Evolutionary conservation across 352 stramenopile species (phyloP).

Genomic region (Halophytophthora polymorphica): DNA sequence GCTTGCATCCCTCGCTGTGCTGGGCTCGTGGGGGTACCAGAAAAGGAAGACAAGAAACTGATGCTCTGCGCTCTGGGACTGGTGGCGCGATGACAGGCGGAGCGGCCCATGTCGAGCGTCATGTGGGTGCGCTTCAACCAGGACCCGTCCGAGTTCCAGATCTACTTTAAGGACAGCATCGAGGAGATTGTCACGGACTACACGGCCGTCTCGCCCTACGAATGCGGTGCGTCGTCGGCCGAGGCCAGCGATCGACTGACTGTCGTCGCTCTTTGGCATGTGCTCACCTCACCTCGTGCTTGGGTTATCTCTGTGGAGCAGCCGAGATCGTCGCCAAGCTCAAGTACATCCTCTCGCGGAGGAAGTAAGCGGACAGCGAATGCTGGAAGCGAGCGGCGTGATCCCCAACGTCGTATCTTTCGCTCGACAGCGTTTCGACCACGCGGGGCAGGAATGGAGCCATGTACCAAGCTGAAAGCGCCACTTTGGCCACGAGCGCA

Average conservation of each 20-base stretch:
- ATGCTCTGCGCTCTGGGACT: slow-evolving; percentile 1
- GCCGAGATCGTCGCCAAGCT: slow-evolving; percentile 88
- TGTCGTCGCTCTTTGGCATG: not conserved
- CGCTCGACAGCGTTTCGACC: not conserved
- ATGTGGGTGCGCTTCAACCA: slow-evolving; percentile 86
- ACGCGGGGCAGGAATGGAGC: not conserved
- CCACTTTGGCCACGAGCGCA: too few relatives aligned
- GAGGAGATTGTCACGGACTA: slow-evolving; percentile 89
- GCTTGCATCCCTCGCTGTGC: not conserved
- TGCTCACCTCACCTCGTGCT: slow-evolving; percentile 9
- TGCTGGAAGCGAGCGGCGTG: not conserved
- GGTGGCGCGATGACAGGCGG: slow-evolving; percentile 37
- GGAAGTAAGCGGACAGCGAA: slow-evolving; percentile 40
- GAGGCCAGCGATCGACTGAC: not conserved
- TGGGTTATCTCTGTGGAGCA: slow-evolving; percentile 22
- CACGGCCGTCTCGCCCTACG: slow-evolving; percentile 86
- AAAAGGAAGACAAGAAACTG: too few relatives aligned
- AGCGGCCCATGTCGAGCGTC: slow-evolving; percentile 83
- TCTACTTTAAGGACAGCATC: slow-evolving; percentile 88
- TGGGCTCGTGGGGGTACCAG: too few relatives aligned
- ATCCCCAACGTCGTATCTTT: not conserved
- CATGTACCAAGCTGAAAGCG: too few relatives aligned
- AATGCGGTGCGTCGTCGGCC: slow-evolving; percentile 83
- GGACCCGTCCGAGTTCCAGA: slow-evolving; percentile 84
- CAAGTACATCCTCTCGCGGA: slow-evolving; percentile 87